Evolutionary conservation across 2,329 filamentous ascomycete species (phyloP).

Genomic region (Hypoxylon sp.): DNA sequence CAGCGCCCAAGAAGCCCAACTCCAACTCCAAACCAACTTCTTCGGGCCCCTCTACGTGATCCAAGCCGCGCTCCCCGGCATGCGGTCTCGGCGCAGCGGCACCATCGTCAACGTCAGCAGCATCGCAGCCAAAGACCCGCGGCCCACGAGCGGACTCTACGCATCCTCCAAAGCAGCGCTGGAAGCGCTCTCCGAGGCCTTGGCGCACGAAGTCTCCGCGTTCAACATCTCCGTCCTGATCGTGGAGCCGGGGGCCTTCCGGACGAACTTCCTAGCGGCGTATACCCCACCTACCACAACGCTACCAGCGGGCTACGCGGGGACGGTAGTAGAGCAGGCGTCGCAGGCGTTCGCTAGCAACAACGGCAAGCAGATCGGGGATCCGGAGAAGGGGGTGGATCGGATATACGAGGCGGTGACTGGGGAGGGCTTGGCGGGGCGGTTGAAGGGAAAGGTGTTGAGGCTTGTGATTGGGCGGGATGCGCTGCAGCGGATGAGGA

Average conservation of each 20-base stretch:
- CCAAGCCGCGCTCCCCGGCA: constrained; percentile 51
- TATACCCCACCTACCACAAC: constrained; percentile 30
- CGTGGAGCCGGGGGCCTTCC: constrained; percentile 61
- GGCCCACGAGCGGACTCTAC: constrained; percentile 47
- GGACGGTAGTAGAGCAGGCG: constrained; percentile 31
- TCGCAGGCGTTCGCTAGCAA: constrained; percentile 36
- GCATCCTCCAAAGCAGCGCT: constrained; percentile 58
- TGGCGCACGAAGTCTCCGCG: constrained; percentile 56
- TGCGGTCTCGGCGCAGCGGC: constrained; percentile 49
- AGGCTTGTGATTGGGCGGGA: constrained; percentile 59
- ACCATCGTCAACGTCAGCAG: constrained; percentile 53
- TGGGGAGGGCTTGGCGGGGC: constrained; percentile 53
- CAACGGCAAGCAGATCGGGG: constrained; percentile 51
- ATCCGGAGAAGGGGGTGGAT: constrained; percentile 56
- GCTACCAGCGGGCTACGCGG: constrained; percentile 48
- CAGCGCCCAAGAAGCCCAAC: constrained; percentile 49
- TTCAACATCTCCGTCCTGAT: constrained; percentile 58
- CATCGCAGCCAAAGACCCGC: constrained; percentile 48
- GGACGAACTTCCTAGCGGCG: constrained; percentile 58
- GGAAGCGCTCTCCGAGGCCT: constrained; percentile 58
- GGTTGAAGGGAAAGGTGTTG: constrained; percentile 54
- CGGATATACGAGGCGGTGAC: constrained; percentile 58
- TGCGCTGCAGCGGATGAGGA: constrained; percentile 43
- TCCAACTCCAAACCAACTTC: constrained; percentile 52
- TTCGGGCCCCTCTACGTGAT: constrained; percentile 52